Evolutionary conservation across 2,329 filamentous ascomycete species (phyloP), one percentile per base, ranked within the genome.

Genomic region (Dothiorella sarmentorum): DNA sequence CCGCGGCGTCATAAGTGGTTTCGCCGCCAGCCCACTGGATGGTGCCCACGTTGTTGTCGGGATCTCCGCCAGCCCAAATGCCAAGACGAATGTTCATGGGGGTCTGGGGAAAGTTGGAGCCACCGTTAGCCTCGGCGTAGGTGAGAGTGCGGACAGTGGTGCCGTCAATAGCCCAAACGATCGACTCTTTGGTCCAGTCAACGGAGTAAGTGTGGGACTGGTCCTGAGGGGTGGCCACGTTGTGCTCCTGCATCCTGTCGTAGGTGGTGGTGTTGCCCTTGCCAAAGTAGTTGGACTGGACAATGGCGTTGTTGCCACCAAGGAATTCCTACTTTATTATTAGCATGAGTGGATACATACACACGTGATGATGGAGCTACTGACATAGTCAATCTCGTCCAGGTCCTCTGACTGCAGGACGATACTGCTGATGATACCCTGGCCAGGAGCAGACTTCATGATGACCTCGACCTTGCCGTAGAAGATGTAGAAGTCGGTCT

Each of bases 401-500:
- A 93, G 80, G 66, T 91, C 87, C 65, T 94, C 88, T 52, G 88
- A 93, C 64, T 94, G 81, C 72, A 93, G 81, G 70, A 96, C 92
- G 68, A 95, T 86, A 62, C 89, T 83, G 67, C 86, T 91, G 66
- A 96, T 84, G 62, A 96, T 86, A 53, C 91, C 91, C 7, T 76
- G 77, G 17, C 91, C 91, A 1, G 79, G 76, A 0, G 91, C 86
- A 3, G 89, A 88, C 76, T 90, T 90, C 78, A 95, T 83, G 64
- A 84, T 80, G 60, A 93, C 81, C 73, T 94, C 90, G 58, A 90
- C 85, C 61, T 86, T 84, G 56, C 91, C 91, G 64, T 88, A 93
- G 78, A 95, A 91, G 73, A 96, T 90, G 76, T 91, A 94, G 71
- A 91, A 93, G 66, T 85, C 85, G 45, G 88, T 86, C 63, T 86